phyloP scores from a whole-genome alignment of 2,329 filamentous ascomycete genomes.

The Chrysoporthe austroafricana region DNA sequence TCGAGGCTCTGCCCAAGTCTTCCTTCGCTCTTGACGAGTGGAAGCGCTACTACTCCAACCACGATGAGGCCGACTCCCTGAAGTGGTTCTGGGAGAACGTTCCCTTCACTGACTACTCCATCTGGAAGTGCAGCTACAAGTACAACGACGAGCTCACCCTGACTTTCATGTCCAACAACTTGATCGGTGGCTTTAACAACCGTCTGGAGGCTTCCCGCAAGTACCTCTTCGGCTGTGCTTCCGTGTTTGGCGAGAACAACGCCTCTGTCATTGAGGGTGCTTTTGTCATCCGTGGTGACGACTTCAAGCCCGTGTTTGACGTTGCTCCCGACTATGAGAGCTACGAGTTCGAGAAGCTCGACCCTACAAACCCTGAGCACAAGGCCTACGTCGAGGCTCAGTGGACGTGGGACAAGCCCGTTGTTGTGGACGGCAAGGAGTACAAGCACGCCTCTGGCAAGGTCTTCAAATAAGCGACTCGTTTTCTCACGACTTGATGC shows the following conservation, averaged over 20 bases:
- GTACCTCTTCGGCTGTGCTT: conserved; percentile 90
- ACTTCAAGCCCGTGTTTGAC: conserved; percentile 84
- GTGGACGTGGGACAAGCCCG: conserved; percentile 91
- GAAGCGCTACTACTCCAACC: conserved; percentile 99
- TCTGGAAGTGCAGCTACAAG: conserved; percentile 97
- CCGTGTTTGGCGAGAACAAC: conserved; percentile 88
- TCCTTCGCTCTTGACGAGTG: conserved; percentile 90
- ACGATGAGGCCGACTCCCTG: conserved; percentile 80
- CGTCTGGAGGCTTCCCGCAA: conserved; percentile 98
- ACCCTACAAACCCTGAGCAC: conserved; percentile 84
- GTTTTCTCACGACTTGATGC: conserved; percentile 27
- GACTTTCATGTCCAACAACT: conserved; percentile 98
- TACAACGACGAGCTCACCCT: conserved; percentile 98
- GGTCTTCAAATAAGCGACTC: conserved; percentile 88
- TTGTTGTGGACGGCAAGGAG: conserved; percentile 81
- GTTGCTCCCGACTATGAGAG: conserved; percentile 97
- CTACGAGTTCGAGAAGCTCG: conserved; percentile 96
- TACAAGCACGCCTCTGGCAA: conserved; percentile 90
- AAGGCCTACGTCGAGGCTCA: conserved; percentile 80
- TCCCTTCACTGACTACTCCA: conserved; percentile 92
- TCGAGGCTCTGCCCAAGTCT: conserved; percentile 80
- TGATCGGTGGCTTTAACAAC: conserved; percentile 96
- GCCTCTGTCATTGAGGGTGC: conserved; percentile 90
- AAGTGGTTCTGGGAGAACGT: conserved; percentile 99
- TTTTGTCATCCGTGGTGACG: conserved; percentile 92